Base-by-base conservation (phyloP, 306 rosid genomes). In the Potentilla sterilis region DNA sequence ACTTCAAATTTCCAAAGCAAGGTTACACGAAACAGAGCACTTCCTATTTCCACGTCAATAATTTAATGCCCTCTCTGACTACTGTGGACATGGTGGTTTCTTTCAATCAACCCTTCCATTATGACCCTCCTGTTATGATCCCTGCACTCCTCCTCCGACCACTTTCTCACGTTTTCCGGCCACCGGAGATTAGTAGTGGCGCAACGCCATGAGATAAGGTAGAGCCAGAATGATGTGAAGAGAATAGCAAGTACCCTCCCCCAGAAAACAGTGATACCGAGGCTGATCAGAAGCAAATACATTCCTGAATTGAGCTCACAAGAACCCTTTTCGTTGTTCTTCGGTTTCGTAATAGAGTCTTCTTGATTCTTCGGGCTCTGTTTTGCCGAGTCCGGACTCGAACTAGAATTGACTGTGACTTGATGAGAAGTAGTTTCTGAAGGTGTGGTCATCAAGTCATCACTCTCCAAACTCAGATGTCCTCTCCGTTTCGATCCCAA, bases 241-340 rank as follows among this genome's bases (percentile, higher is more conserved):
- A 91, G 21, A 49, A 85, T 72, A 10, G 82, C 89, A 66, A 63
- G 67, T 37, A 49, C 13, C 88, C 80, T 92, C 16, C 96, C 97
- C 69, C 84, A 82, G 47, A 83, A 37, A 12, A 88, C 75, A 10
- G 93, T 92, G 10, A 87, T 22, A 18, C 55, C 70, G 3, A 92
- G 84, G 86, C 88, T 83, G 19, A 86, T 32, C 16, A 87, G 67
- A 83, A 90, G n/a, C 82, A 89, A 40, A 51, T 15, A 67, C 19
- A 84, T 11, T 49, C 87, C 91, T 4, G 48, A 48, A n/a, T 76
- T 67, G 61, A 73, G 35, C 22, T 68, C 63, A 15, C 44, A 28
- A 35, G 81, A 74, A 2, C 43, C 61, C 80, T 44, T 75, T 7
- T 73, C 21, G 22, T 9, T 16, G 57, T 83, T 34, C 81, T 75